Conservation (phyloP, 495 filamentous ascomycete genomes). For the Apiosordaria backusii region DNA sequence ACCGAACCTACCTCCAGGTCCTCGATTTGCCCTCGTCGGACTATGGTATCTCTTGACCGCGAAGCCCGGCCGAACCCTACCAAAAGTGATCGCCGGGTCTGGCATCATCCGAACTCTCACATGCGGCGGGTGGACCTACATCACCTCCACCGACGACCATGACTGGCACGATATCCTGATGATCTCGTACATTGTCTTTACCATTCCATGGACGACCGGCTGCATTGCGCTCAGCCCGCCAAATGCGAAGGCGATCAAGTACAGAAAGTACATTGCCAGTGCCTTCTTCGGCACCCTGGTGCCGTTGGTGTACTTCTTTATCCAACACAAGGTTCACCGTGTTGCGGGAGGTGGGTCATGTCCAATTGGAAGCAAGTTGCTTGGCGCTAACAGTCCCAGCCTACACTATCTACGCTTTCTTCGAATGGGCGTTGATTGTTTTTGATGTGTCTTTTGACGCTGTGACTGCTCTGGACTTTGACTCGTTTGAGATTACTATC, state of each 20-base stretch:
- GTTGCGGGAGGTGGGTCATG: slow-evolving; percentile 77
- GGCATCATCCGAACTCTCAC: slow-evolving; percentile 88
- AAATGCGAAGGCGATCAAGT: slow-evolving; percentile 80
- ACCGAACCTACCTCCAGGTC: slow-evolving; percentile 47
- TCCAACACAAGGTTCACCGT: slow-evolving; percentile 97
- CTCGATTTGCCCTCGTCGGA: slow-evolving; percentile 85
- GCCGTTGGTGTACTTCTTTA: slow-evolving; percentile 93
- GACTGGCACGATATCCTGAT: slow-evolving; percentile 99
- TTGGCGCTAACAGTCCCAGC: slow-evolving; percentile 50
- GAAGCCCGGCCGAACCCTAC: slow-evolving; percentile 65
- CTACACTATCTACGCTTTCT: slow-evolving; percentile 97
- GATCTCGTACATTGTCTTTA: slow-evolving; percentile 95
- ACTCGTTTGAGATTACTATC: slow-evolving; percentile 81
- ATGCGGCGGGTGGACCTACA: slow-evolving; percentile 98
- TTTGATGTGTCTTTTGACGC: slow-evolving; percentile 97
- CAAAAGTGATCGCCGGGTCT: slow-evolving; percentile 75
- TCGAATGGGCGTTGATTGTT: slow-evolving; percentile 93
- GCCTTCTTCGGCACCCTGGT: slow-evolving; percentile 89
- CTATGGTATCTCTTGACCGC: slow-evolving; percentile 90
- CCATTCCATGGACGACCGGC: slow-evolving; percentile 91
- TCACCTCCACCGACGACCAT: slow-evolving; percentile 97
- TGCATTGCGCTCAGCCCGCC: slow-evolving; percentile 86
- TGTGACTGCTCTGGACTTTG: slow-evolving; percentile 92
- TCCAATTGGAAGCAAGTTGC: neutral
- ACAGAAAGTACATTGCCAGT: slow-evolving; percentile 77